A percentile compares a stretch with the other conserved stretches of the same genome.
These are phyloP conservation scores for Citrus inodora DNA, from an alignment of 345 rosid genomes.

Conservation along the genomic window DNA sequence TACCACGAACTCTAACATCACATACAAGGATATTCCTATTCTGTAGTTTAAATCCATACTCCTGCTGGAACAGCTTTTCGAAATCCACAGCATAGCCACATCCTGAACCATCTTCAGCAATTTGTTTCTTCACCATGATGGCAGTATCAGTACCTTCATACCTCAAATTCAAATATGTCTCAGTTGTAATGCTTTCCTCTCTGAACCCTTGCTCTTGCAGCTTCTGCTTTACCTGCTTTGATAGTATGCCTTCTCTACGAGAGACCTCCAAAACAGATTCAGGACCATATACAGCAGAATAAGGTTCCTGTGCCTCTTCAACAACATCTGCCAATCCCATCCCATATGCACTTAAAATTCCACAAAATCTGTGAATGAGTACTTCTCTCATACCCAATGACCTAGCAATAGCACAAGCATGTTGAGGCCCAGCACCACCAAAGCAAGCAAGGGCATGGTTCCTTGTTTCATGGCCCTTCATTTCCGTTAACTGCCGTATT, in stretches of 20 bases:
- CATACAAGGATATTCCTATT: constrained; percentile 71
- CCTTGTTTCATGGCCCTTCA: constrained; percentile 97
- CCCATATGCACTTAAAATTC: constrained; percentile 93
- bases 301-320: constrained; percentile 96
- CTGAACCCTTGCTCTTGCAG: constrained; percentile 77
- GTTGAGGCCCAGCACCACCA: constrained; percentile 99
- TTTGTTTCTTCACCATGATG: constrained; percentile 77
- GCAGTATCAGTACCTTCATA: constrained; percentile 98
- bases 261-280: constrained; percentile 65
- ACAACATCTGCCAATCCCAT: constrained; percentile 98
- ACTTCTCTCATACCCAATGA: constrained; percentile 93
- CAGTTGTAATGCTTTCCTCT: constrained; percentile 59
- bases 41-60: constrained; percentile 89
- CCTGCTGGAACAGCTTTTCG: constrained; percentile 74
- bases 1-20: constrained; percentile 90
- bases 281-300: constrained; percentile 73
- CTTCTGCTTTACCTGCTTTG: constrained; percentile 58
- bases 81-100: constrained; percentile 73
- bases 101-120: constrained; percentile 39
- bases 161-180: constrained; percentile 79
- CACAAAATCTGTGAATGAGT: constrained; percentile 82
- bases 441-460: constrained; percentile 95
- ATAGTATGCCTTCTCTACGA: constrained; percentile 51
- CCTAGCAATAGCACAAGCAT: constrained; percentile 94
- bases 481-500: constrained; percentile 88